Evolutionary conservation across 83 land plant species (phyloP).

Genomic region (Larix sibirica): DNA sequence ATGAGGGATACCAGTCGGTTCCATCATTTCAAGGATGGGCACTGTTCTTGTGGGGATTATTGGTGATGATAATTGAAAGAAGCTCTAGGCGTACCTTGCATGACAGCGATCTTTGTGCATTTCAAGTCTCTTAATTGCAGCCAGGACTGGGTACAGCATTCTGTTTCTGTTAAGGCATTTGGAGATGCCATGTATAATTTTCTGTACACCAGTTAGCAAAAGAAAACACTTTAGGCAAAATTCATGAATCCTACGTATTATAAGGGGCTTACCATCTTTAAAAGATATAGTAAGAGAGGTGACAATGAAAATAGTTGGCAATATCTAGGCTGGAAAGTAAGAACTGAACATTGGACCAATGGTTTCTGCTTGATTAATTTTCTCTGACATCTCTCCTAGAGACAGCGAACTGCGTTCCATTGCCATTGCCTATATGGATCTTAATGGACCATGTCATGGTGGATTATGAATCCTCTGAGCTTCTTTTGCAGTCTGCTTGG

Average conservation of each 20-base stretch:
- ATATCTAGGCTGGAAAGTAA: too few species aligned
- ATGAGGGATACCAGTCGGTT: neutral
- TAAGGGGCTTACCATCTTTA: too few species aligned
- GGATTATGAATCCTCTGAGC: too few species aligned
- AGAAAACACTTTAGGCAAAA: too few species aligned
- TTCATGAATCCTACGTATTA: neutral
- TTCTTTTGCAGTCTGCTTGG: too few species aligned
- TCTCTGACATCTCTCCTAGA: too few species aligned
- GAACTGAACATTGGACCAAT: neutral
- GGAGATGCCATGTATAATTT: neutral
- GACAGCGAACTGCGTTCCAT: too few species aligned
- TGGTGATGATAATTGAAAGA: neutral
- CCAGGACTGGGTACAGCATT: neutral
- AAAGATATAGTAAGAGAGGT: too few species aligned
- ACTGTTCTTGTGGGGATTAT: neutral
- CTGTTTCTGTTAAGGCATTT: neutral
- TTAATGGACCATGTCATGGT: too few species aligned
- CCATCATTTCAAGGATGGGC: conserved; percentile 2
- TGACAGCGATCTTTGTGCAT: neutral
- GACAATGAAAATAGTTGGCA: too few species aligned
- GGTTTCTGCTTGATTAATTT: too few species aligned
- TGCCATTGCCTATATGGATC: too few species aligned
- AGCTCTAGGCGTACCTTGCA: neutral
- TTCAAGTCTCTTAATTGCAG: neutral
- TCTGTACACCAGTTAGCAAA: neutral